A percentile compares a stretch with the other conserved stretches of the same genome.
Conservation (phyloP, 768 basidiomycete species). For the Clavulina sp. region DNA sequence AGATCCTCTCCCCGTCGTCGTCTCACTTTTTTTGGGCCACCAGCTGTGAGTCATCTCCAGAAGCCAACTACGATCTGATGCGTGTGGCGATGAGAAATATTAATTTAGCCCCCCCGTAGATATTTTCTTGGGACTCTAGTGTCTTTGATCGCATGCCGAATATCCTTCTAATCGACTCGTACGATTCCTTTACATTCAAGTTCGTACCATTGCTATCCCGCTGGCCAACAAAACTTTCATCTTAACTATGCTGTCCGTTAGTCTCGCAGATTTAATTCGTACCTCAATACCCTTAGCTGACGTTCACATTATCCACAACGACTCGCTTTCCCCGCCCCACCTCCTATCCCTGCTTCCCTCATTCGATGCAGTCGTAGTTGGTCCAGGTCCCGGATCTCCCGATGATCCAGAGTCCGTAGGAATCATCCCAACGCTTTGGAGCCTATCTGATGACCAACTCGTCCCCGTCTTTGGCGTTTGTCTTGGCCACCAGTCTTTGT, state of each 20-base stretch:
- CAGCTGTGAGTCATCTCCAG: too few relatives aligned
- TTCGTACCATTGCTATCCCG: constrained; percentile 22
- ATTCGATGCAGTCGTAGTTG: constrained; percentile 56
- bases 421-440: constrained; percentile 55
- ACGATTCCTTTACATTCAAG: constrained; percentile 85
- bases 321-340: constrained; percentile 32
- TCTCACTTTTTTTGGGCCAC: too few relatives aligned
- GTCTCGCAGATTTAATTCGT: constrained; percentile 56
- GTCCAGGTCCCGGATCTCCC: constrained; percentile 71
- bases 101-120: too few relatives aligned
- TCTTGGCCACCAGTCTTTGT: constrained; percentile 64
- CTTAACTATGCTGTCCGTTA: constrained; percentile 16
- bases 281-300: constrained; percentile 40
- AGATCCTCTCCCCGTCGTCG: too few relatives aligned
- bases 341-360: constrained; percentile 36
- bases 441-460: constrained; percentile 29
- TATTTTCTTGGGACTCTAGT: too few relatives aligned
- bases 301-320: constrained; percentile 60
- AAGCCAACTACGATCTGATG: too few relatives aligned
- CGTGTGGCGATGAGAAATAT: too few relatives aligned
- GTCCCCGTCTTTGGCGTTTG: constrained; percentile 73
- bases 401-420: constrained; percentile 44
- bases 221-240: not conserved
- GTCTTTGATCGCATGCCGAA: constrained; percentile 1
- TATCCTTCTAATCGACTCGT: constrained; percentile 60